Percentiles rank a stretch among this genome's conserved stretches.
These are phyloP conservation scores for Trametes cingulata DNA, from an alignment of 768 basidiomycete species.

Conservation along the genomic window DNA sequence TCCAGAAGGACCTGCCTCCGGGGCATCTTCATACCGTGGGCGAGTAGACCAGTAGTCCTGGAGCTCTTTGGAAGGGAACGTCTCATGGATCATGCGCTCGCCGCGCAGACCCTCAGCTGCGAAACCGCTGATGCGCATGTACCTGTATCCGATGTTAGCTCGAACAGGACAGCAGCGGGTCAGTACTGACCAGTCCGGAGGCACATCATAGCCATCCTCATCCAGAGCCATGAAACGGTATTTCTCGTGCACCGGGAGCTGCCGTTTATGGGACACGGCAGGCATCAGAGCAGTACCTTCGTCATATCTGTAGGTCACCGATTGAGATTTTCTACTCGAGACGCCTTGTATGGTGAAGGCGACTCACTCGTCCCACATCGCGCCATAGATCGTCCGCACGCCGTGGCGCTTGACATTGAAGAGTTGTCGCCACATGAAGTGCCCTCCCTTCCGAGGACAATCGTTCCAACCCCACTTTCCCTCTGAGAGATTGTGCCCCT, in stretches of 20 bases:
- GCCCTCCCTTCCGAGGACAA: constrained; percentile 70
- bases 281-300: constrained; percentile 87
- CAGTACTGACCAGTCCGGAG: constrained; percentile 70
- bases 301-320: constrained; percentile 58
- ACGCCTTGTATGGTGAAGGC: not conserved
- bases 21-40: constrained; percentile 50
- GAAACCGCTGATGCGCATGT: constrained; percentile 77
- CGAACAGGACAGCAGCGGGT: not conserved
- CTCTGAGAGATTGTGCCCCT: constrained; percentile 73
- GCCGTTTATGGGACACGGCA: constrained; percentile 54
- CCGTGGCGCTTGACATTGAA: constrained; percentile 65
- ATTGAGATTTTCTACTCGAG: not conserved
- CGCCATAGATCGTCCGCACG: constrained; percentile 69
- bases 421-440: constrained; percentile 79
- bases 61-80: constrained; percentile 69
- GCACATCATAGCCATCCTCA: constrained; percentile 74
- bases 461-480: constrained; percentile 75
- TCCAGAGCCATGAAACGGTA: constrained; percentile 72
- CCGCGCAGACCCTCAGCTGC: constrained; percentile 67
- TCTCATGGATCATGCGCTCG: constrained; percentile 61
- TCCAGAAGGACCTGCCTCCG: constrained; percentile 6
- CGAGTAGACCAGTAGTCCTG: constrained; percentile 73
- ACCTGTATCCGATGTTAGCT: constrained; percentile 42
- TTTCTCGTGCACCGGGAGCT: constrained; percentile 60
- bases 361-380: constrained; percentile 84